Evolutionary conservation across 2,329 filamentous ascomycete genomes (phyloP).

Genomic region (Sarocladiaceae sp.): DNA sequence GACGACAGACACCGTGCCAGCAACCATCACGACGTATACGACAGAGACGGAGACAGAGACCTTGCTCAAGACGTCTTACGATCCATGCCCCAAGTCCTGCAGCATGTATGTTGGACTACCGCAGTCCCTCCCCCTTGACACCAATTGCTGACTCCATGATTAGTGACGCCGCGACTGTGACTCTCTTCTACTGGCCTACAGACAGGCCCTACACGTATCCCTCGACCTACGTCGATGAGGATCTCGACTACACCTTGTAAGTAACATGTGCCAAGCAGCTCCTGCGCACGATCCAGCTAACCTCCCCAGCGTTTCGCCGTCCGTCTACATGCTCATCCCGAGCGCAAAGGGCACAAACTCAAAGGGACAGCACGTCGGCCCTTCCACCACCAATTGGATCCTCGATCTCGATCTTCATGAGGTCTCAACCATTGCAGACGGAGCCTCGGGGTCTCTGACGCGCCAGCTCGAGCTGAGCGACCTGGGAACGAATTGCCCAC

Average conservation of each 20-base stretch:
- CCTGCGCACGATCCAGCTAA: too few relatives aligned
- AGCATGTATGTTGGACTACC: conserved; percentile 4
- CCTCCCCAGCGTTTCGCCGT: conserved; percentile 1
- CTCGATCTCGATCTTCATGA: conserved; percentile 2
- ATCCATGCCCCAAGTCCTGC: conserved; percentile 3
- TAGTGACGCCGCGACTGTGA: conserved; percentile 3
- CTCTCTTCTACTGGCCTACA: conserved; percentile 3
- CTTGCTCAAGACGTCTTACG: conserved; percentile 1
- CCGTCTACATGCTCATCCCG: conserved; percentile 8
- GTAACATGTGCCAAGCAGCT: too few relatives aligned
- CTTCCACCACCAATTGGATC: conserved; percentile 5
- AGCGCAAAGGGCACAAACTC: conserved; percentile 6
- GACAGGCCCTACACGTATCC: conserved; percentile 2
- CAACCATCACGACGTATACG: conserved; percentile 1
- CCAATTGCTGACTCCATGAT: not conserved
- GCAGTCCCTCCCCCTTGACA: too few relatives aligned
- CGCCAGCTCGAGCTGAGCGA: conserved; percentile 6
- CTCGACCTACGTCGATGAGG: not conserved
- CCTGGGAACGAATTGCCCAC: conserved; percentile 1
- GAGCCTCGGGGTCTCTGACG: conserved; percentile 1
- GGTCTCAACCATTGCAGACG: conserved; percentile 4
- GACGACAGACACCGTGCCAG: conserved; percentile 1
- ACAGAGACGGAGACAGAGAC: conserved; percentile 1
- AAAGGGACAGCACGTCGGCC: conserved; percentile 3
- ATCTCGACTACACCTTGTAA: conserved; percentile 7